Percentiles rank a stretch among this genome's conserved stretches.
These are phyloP conservation scores for Monilinia fructicola DNA, from an alignment of 2,329 filamentous ascomycete species.

Conservation along the genomic window DNA sequence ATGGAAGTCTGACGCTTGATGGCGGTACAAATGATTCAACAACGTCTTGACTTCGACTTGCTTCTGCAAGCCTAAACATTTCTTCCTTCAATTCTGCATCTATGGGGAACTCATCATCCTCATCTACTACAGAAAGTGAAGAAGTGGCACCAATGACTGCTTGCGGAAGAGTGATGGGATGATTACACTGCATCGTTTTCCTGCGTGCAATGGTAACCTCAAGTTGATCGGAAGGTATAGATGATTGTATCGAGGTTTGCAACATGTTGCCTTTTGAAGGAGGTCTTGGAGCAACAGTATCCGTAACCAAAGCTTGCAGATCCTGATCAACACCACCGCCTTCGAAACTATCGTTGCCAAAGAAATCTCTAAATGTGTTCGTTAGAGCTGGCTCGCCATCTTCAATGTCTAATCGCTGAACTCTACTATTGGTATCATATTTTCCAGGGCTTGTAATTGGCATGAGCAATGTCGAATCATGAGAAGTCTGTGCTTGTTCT, in stretches of 20 bases:
- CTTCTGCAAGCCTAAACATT: constrained; percentile 32
- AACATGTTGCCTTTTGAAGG: neutral
- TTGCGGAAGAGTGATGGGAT: neutral
- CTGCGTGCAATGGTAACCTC: neutral
- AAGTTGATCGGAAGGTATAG: neutral
- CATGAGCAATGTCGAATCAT: neutral
- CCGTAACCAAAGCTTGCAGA: constrained; percentile 29
- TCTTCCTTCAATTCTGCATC: constrained; percentile 35
- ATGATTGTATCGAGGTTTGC: neutral
- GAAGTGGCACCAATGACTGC: neutral
- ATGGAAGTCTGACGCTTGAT: constrained; percentile 28
- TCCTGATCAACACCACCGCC: constrained; percentile 36
- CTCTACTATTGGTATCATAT: constrained; percentile 10
- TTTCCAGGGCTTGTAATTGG: neutral
- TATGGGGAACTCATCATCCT: constrained; percentile 36
- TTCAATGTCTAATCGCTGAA: constrained; percentile 24
- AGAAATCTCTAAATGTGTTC: constrained; percentile 1
- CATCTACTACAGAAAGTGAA: neutral
- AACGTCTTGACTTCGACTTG: constrained; percentile 12
- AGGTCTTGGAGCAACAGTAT: constrained; percentile 17
- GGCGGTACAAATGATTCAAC: constrained; percentile 31
- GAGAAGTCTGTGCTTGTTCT: neutral
- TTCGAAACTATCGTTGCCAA: constrained; percentile 30
- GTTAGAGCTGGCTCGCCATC: neutral
- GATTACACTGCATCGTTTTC: neutral